Evolutionary conservation across 495 filamentous ascomycete species (phyloP).

Genomic region (Neurospora tetrasperma): DNA sequence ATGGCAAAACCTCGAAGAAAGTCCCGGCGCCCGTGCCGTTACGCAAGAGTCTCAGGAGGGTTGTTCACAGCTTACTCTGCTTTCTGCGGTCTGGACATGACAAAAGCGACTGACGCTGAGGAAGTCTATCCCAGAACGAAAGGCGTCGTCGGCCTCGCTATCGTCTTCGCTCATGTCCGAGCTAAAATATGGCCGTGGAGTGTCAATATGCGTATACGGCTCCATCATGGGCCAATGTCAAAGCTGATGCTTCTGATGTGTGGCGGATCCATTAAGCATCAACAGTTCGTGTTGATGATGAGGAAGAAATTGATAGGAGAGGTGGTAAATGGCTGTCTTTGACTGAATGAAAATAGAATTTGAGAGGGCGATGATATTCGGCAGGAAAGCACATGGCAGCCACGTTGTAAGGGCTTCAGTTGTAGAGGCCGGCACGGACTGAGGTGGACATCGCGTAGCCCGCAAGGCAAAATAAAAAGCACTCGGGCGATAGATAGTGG

Average conservation of each 20-base stretch:
- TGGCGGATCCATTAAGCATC: not conserved
- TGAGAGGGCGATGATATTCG: not conserved
- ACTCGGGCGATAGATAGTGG: not conserved
- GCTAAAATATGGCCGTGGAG: not conserved
- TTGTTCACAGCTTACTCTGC: slow-evolving; percentile 15
- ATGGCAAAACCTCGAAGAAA: not conserved
- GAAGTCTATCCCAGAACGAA: not conserved
- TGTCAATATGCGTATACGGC: not conserved
- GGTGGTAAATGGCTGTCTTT: not conserved
- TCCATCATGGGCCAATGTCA: not conserved
- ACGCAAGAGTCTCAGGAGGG: not conserved
- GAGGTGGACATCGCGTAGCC: not conserved
- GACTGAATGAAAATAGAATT: not conserved
- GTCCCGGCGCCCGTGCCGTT: not conserved
- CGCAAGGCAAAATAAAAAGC: not conserved
- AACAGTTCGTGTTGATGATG: not conserved
- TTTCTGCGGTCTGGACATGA: slow-evolving; percentile 21
- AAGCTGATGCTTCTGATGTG: not conserved
- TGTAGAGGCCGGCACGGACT: not conserved
- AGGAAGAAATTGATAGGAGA: not conserved
- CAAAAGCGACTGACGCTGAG: slow-evolving; percentile 11
- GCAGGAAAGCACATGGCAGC: not conserved
- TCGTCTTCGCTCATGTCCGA: not conserved
- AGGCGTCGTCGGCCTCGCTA: not conserved
- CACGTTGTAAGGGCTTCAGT: not conserved